Evolutionary conservation across 495 filamentous ascomycete genomes (phyloP).

Genomic region (Penicillium dipodomyicola): DNA sequence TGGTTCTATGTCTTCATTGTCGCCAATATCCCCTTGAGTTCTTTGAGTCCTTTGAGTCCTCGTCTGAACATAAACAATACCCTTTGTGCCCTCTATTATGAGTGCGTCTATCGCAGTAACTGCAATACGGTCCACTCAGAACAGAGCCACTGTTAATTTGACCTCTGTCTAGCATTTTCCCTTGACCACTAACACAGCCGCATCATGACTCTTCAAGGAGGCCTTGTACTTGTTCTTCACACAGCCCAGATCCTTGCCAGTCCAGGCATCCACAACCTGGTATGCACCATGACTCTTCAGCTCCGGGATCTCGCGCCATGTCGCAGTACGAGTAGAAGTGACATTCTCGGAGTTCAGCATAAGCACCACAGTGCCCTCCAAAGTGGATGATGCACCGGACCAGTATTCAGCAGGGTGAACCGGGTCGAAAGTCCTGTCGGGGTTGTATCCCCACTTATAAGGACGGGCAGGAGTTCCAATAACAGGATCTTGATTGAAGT

Average conservation of each 20-base stretch:
- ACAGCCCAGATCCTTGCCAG: slow-evolving; percentile 49
- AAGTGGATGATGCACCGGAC: slow-evolving; percentile 49
- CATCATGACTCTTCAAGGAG: slow-evolving; percentile 49
- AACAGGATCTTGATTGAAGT: slow-evolving; percentile 60
- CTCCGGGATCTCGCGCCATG: slow-evolving; percentile 55
- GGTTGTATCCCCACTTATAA: slow-evolving; percentile 64
- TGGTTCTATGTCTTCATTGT: neutral
- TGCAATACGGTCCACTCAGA: neutral
- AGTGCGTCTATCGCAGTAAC: neutral
- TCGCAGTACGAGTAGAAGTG: slow-evolving; percentile 40
- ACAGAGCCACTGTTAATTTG: neutral
- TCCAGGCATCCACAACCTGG: slow-evolving; percentile 54
- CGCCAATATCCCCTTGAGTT: neutral
- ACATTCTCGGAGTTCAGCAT: slow-evolving; percentile 50
- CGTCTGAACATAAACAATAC: neutral
- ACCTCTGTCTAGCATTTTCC: slow-evolving; percentile 27
- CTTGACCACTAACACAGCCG: slow-evolving; percentile 43
- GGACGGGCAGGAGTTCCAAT: slow-evolving; percentile 54
- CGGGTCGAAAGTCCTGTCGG: slow-evolving; percentile 60
- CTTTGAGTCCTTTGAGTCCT: neutral
- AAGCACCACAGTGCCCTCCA: slow-evolving; percentile 50
- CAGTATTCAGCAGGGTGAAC: slow-evolving; percentile 61
- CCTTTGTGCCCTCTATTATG: neutral
- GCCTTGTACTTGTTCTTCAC: slow-evolving; percentile 35
- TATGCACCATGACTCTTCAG: slow-evolving; percentile 42